phyloP scores from a whole-genome alignment of 2,329 filamentous ascomycete genomes.

The Aspergillaceae sp. region DNA sequence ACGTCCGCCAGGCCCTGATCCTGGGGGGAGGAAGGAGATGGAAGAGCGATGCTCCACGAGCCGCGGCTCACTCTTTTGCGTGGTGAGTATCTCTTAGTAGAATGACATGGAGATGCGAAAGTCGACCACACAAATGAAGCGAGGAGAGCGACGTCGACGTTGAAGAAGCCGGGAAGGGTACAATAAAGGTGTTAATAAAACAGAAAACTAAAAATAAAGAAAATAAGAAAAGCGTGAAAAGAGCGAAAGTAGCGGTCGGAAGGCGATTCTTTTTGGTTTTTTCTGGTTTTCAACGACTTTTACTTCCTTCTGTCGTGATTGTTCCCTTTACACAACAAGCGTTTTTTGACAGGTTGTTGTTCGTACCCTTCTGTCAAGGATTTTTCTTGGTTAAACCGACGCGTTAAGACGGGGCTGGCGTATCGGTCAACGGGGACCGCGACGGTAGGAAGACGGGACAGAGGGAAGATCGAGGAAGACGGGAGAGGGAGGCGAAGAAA shows the following conservation, averaged over 20 bases:
- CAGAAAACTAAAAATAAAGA: too few relatives aligned
- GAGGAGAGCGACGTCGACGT: conserved; percentile 14
- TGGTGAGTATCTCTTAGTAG: conserved; percentile 27
- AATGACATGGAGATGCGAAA: conserved; percentile 29
- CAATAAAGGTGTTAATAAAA: too few relatives aligned
- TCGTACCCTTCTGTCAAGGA: too few relatives aligned
- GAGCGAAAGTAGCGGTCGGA: neutral
- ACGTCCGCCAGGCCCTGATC: conserved; percentile 32
- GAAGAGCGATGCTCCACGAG: conserved; percentile 34
- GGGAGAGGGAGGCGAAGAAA: neutral
- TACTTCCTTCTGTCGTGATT: too few relatives aligned
- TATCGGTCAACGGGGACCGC: too few relatives aligned
- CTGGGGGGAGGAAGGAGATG: conserved; percentile 30
- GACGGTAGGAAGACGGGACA: neutral
- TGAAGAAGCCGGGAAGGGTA: too few relatives aligned
- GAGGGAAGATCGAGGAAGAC: neutral
- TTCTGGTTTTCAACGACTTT: too few relatives aligned
- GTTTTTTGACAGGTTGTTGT: too few relatives aligned
- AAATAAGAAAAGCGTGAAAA: conserved; percentile 9
- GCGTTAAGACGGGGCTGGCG: neutral
- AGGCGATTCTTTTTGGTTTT: conserved; percentile 7
- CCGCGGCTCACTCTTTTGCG: conserved; percentile 28
- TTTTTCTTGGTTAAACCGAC: too few relatives aligned
- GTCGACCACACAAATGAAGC: conserved; percentile 18
- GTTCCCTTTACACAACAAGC: too few relatives aligned